phyloP scores from a whole-genome alignment of 257 asterid genomes.

The Primulina tabacum region DNA sequence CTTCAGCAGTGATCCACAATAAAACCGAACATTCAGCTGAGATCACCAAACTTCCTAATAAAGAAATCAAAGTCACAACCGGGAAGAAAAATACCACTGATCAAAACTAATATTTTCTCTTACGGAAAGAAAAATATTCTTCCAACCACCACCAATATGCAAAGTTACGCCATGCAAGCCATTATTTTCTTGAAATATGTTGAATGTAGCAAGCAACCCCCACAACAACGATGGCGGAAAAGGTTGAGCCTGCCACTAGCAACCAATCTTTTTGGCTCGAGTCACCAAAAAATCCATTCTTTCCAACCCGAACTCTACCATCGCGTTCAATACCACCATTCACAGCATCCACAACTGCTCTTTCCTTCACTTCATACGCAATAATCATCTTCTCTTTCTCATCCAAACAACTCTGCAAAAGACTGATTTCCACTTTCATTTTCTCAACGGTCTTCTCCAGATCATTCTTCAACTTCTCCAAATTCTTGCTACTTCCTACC shows the following conservation, averaged over 20 bases:
- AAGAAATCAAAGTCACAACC: conserved; percentile 21
- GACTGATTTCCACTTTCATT: conserved; percentile 38
- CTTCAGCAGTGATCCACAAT: conserved; percentile 28
- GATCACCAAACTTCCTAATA: conserved; percentile 28
- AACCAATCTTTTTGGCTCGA: conserved; percentile 39
- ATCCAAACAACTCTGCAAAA: conserved; percentile 40
- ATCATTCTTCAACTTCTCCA: conserved; percentile 37
- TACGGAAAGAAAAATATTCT: conserved; percentile 30
- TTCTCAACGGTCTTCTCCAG: conserved; percentile 38
- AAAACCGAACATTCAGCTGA: conserved; percentile 22
- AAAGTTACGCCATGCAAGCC: conserved; percentile 21
- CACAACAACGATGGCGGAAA: conserved; percentile 43
- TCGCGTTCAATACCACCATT: conserved; percentile 34
- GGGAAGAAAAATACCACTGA: conserved; percentile 28
- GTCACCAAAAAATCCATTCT: conserved; percentile 29
- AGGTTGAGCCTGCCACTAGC: conserved; percentile 43
- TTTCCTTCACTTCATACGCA: conserved; percentile 37
- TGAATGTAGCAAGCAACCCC: conserved; percentile 45
- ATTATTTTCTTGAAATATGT: conserved; percentile 35
- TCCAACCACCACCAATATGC: conserved; percentile 36
- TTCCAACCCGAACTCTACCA: conserved; percentile 20
- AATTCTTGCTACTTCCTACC: conserved; percentile 29
- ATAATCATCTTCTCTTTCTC: conserved; percentile 51
- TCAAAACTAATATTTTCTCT: conserved; percentile 48
- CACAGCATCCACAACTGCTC: conserved; percentile 24